Conservation (phyloP, 352 stramenopile genomes). For the Phytophthora tentaculata region DNA sequence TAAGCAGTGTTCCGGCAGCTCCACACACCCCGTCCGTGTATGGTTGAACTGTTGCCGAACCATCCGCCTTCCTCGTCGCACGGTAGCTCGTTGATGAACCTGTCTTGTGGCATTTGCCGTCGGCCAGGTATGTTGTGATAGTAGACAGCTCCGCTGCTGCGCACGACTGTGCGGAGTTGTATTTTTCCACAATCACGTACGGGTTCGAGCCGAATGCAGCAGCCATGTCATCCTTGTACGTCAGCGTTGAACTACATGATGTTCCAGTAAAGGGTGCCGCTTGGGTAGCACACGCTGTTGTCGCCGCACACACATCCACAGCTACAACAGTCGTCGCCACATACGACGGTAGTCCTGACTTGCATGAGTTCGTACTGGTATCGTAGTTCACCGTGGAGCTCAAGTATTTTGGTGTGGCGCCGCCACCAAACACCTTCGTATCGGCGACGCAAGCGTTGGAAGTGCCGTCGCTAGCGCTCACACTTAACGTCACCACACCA, state of each 20-base stretch:
- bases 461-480: neutral
- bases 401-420: neutral
- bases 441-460: slow-evolving; percentile 10
- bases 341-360: neutral
- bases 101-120: slow-evolving; percentile 19
- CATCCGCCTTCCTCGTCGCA: neutral
- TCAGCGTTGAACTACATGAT: neutral
- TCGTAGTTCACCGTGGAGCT: slow-evolving; percentile 3
- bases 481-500: neutral
- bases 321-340: neutral
- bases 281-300: neutral
- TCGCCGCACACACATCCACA: neutral
- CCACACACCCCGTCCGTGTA: slow-evolving; percentile 1
- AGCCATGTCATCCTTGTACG: neutral
- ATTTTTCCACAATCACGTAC: slow-evolving; percentile 18
- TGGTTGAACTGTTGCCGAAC: neutral
- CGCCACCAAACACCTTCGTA: slow-evolving; percentile 10
- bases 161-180: neutral
- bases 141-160: neutral
- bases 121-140: slow-evolving; percentile 17
- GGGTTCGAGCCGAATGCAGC: slow-evolving; percentile 5
- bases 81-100: slow-evolving; percentile 1
- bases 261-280: neutral
- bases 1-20: neutral
- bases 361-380: neutral